A percentile compares a stretch with the other conserved stretches of the same genome.
Conservation (phyloP, 108 stramenopile genomes). For the Skeletonema grethae region DNA sequence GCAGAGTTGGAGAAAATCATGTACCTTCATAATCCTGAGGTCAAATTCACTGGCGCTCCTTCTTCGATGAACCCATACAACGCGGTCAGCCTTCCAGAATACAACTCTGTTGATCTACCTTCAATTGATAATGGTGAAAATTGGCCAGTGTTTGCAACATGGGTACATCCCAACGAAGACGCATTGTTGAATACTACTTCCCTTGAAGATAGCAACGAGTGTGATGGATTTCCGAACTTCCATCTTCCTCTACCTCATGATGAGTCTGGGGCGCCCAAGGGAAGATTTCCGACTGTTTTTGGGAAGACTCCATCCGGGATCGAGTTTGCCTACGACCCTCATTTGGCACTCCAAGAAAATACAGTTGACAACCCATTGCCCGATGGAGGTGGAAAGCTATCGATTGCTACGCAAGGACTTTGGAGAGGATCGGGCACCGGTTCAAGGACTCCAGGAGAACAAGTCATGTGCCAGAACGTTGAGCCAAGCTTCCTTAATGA, state of each 20-base stretch:
- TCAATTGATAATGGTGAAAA: slow-evolving; percentile 10
- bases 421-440: too few relatives aligned
- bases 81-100: slow-evolving; percentile 4
- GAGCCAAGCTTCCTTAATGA: slow-evolving; percentile 63
- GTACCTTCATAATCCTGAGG: too few relatives aligned
- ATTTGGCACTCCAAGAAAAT: slow-evolving; percentile 46
- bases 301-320: slow-evolving; percentile 7
- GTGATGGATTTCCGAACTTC: slow-evolving; percentile 23
- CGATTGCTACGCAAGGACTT: slow-evolving; percentile 14
- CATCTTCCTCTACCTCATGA: slow-evolving; percentile 8
- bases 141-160: slow-evolving; percentile 15
- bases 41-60: too few relatives aligned
- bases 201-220: slow-evolving; percentile 16
- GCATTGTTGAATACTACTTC: slow-evolving; percentile 26
- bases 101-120: slow-evolving; percentile 1
- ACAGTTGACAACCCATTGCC: slow-evolving; percentile 45
- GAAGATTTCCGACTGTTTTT: slow-evolving; percentile 18
- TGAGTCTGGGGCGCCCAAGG: slow-evolving; percentile 13
- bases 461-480: slow-evolving; percentile 49
- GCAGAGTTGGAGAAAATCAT: too few relatives aligned
- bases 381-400: slow-evolving; percentile 57
- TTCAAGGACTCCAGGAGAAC: slow-evolving; percentile 3
- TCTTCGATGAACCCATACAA: too few relatives aligned
- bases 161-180: slow-evolving; percentile 19
- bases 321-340: slow-evolving; percentile 36